Evolutionary conservation across 768 basidiomycete species (phyloP).

Genomic region (Neoboletus brunneissimus): DNA sequence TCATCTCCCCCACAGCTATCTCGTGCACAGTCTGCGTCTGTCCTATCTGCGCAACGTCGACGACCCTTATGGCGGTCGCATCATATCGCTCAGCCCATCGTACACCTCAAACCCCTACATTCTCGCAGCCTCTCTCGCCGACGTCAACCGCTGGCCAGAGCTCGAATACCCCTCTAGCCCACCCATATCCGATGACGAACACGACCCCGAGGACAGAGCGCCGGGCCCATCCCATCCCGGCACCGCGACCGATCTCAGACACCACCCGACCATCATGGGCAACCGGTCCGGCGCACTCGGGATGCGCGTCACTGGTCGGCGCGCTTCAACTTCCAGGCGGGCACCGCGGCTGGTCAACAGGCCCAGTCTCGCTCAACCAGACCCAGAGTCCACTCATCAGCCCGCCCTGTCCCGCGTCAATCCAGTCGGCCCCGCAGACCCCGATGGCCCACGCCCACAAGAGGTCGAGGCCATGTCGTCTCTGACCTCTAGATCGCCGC

Average conservation of each 20-base stretch:
- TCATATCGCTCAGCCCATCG: slow-evolving; percentile 76
- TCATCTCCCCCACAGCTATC: slow-evolving; percentile 42
- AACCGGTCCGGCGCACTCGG: slow-evolving; percentile 68
- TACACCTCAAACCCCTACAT: slow-evolving; percentile 84
- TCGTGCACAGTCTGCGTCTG: slow-evolving; percentile 83
- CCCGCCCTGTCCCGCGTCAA: slow-evolving; percentile 11
- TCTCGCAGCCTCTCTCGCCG: slow-evolving; percentile 73
- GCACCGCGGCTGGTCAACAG: slow-evolving; percentile 29
- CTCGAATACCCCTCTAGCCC: slow-evolving; percentile 69
- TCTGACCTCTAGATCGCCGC: background rate
- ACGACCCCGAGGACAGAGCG: slow-evolving; percentile 34
- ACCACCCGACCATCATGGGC: slow-evolving; percentile 89
- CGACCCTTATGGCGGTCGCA: slow-evolving; percentile 77
- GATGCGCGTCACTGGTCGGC: slow-evolving; percentile 69
- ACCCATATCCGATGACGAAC: slow-evolving; percentile 68
- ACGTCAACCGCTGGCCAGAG: slow-evolving; percentile 82
- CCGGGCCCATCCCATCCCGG: background rate
- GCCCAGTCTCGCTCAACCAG: slow-evolving; percentile 5
- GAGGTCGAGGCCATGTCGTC: slow-evolving; percentile 6
- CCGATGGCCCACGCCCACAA: slow-evolving; percentile 6
- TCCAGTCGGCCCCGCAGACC: slow-evolving; percentile 7
- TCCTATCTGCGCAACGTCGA: slow-evolving; percentile 87
- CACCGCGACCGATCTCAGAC: slow-evolving; percentile 38
- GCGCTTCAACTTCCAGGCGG: slow-evolving; percentile 52
- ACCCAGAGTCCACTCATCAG: background rate